These are phyloP conservation scores for Penicillium crustosum DNA, from an alignment of 2,329 filamentous ascomycete genomes.

Conservation along the genomic window DNA sequence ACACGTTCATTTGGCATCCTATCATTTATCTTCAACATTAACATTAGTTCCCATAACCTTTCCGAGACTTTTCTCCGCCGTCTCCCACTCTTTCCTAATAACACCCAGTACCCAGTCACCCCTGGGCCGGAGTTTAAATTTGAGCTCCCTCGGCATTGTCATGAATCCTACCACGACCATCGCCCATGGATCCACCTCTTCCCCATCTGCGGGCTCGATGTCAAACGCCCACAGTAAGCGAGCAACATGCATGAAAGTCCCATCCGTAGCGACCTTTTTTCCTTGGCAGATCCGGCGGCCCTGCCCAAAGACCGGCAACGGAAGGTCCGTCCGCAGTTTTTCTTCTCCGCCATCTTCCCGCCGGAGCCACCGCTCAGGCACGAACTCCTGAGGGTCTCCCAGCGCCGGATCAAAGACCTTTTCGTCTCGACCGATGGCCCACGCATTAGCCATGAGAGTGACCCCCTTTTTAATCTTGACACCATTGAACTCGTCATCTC, in stretches of 20 bases:
- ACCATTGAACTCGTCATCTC: slow-evolving; percentile 49
- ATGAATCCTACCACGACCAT: slow-evolving; percentile 28
- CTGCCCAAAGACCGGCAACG: slow-evolving; percentile 25
- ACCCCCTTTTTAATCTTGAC: slow-evolving; percentile 51
- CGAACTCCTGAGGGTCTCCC: slow-evolving; percentile 19
- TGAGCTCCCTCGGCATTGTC: slow-evolving; percentile 22
- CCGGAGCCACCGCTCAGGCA: slow-evolving; percentile 23
- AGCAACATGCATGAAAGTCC: slow-evolving; percentile 25
- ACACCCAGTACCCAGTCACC: slow-evolving; percentile 18
- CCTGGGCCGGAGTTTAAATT: slow-evolving; percentile 21
- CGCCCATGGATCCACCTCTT: slow-evolving; percentile 22
- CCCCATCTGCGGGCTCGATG: slow-evolving; percentile 14
- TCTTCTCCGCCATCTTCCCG: neutral
- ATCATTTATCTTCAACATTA: slow-evolving; percentile 18
- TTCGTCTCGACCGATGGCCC: slow-evolving; percentile 47
- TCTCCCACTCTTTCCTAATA: slow-evolving; percentile 20
- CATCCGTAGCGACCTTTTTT: slow-evolving; percentile 24
- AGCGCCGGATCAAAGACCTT: slow-evolving; percentile 34
- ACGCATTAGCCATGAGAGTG: slow-evolving; percentile 47
- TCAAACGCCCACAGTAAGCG: slow-evolving; percentile 27
- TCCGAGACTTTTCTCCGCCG: slow-evolving; percentile 16
- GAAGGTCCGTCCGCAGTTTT: slow-evolving; percentile 20
- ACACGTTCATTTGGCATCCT: neutral
- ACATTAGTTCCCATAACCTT: slow-evolving; percentile 17
- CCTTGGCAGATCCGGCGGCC: slow-evolving; percentile 26